A percentile compares a stretch with the other conserved stretches of the same genome.
phyloP scores from a whole-genome alignment of 495 filamentous ascomycete genomes.

The Penicillium nucicola region DNA sequence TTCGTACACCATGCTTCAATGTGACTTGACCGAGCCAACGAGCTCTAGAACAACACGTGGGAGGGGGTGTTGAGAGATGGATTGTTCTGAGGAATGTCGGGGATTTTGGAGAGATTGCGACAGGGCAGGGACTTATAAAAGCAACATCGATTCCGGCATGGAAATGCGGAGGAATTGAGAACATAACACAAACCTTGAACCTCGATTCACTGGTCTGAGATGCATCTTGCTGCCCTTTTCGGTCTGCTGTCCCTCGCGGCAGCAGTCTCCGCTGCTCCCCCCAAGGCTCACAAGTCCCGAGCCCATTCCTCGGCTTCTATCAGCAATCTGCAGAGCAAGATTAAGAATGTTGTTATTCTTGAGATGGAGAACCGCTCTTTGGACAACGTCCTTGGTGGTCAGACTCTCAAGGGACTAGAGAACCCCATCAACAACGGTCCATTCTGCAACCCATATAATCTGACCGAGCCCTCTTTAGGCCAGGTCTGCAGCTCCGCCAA shows the following conservation, averaged over 20 bases:
- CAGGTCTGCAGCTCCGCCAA: constrained; percentile 37
- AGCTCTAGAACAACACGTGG: constrained; percentile 1
- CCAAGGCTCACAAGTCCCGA: constrained; percentile 1
- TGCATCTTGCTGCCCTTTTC: constrained; percentile 28
- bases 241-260: constrained; percentile 31
- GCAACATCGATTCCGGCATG: background rate
- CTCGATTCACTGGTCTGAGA: constrained; percentile 6
- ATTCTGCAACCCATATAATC: constrained; percentile 42
- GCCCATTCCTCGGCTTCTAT: constrained; percentile 23
- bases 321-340: constrained; percentile 35
- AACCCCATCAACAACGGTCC: constrained; percentile 45
- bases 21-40: background rate
- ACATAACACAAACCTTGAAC: background rate
- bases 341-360: constrained; percentile 47
- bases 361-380: constrained; percentile 47
- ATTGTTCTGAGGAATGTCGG: constrained; percentile 2
- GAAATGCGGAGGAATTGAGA: background rate
- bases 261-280: constrained; percentile 27
- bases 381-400: constrained; percentile 44
- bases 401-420: constrained; percentile 33
- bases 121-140: background rate
- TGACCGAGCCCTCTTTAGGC: constrained; percentile 35
- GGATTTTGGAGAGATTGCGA: background rate
- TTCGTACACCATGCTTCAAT: background rate
- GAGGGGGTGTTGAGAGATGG: background rate